Base-by-base conservation (phyloP, 2,329 filamentous ascomycete genomes). In the Phialocephala subalpina region DNA sequence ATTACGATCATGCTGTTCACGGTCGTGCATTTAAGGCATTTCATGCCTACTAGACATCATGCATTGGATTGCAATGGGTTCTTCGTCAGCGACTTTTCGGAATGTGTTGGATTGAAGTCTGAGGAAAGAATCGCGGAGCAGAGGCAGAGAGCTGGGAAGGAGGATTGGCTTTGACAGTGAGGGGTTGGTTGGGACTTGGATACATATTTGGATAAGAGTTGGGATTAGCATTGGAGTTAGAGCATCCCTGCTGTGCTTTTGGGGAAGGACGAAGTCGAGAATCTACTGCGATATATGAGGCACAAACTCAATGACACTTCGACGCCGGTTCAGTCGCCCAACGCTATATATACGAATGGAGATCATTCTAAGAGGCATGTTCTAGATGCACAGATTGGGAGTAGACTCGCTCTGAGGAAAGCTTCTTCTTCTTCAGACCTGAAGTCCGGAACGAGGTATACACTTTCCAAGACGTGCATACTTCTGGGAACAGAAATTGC, bases 1-100 rank as follows among this genome's bases (percentile, higher is more conserved):
- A 66, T 71, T 20, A 70, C 71, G 9, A 66, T 73, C 9, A 62
- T 72, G 63, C 67, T 73, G 27, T 70, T 70, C 38, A 73, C 67
- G 1, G 67, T 66, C 29, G 62, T 73, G 11, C 68, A 72, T 65
- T 12, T 72, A 8, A 56, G 66, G n/a, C 69, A 72, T 62, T 53
- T 73, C 16, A 40, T 73, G 11, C 64, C 63, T 3, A 33, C 52
- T 57, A 52, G 42, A 38, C 59, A 65, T 58, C 66, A 63, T 60
- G 29, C 49, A 11, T 22, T 49, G 27, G 53, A 63, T 12, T 68
- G 66, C 36, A 45, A 59, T 33, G 53, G 56, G 3, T 64, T 66
- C 58, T 68, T 58, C 49, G 60, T 61, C 22, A 40, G 42, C 16
- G 63, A 64, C 40, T 27, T 64, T 11, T 9, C 55, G 29, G 63